Percentiles rank a stretch among this genome's conserved stretches.
Conservation (phyloP, 495 filamentous ascomycete species). For the Penicillium soppii region DNA sequence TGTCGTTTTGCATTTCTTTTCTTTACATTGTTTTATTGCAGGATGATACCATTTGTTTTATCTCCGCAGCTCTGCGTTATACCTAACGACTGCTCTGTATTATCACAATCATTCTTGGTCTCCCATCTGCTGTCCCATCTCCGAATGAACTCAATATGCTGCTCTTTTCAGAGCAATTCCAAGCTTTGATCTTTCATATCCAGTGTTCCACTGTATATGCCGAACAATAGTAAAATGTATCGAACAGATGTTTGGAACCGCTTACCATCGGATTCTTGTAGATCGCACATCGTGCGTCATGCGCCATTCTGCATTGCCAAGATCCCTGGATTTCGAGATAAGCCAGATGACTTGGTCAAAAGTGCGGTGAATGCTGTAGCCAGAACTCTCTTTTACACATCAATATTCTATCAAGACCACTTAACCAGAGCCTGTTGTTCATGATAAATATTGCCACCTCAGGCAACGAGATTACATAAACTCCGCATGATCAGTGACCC, state of each 20-base stretch:
- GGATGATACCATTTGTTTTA: constrained; percentile 43
- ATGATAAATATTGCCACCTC: constrained; percentile 6
- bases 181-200: not conserved
- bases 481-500: constrained; percentile 42
- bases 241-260: not conserved
- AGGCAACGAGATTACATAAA: constrained; percentile 35
- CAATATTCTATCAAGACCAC: too few species aligned
- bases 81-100: constrained; percentile 28
- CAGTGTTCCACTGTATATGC: not conserved
- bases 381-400: too few species aligned
- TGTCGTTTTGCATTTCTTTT: constrained; percentile 16
- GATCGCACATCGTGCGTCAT: not conserved
- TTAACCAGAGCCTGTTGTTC: not conserved
- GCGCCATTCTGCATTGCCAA: not conserved
- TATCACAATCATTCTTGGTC: constrained; percentile 16
- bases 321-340: not conserved
- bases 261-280: not conserved
- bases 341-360: not conserved
- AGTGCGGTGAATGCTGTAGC: not conserved
- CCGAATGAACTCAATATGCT: constrained; percentile 11
- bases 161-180: not conserved
- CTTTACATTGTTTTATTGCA: constrained; percentile 23
- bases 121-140: constrained; percentile 4
- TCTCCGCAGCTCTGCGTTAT: constrained; percentile 26
- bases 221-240: not conserved